phyloP scores from a whole-genome alignment of 108 stramenopile genomes.

The Poteriospumella lacustris region DNA sequence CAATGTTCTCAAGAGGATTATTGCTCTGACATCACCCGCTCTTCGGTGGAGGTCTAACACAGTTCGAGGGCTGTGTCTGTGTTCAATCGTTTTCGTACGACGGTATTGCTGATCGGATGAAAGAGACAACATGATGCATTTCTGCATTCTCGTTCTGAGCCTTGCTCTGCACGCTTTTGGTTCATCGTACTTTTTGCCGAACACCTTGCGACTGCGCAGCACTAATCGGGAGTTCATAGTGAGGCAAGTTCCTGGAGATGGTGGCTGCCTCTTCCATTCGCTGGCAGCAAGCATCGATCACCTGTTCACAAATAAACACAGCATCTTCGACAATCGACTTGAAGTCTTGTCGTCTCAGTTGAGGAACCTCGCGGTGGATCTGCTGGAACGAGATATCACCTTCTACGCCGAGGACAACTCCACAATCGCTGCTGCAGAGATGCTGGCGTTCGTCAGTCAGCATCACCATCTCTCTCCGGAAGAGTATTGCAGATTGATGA shows the following conservation, averaged over 20 bases:
- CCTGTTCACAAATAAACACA: slow-evolving; percentile 43
- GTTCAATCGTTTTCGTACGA: too few species aligned
- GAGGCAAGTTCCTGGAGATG: slow-evolving; percentile 84
- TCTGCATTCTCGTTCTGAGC: too few species aligned
- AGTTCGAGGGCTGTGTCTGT: too few species aligned
- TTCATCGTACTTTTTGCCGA: too few species aligned
- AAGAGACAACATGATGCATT: too few species aligned
- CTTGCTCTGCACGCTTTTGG: too few species aligned
- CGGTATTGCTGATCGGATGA: too few species aligned
- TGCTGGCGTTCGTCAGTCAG: not conserved
- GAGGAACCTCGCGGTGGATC: not conserved
- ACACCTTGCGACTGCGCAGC: too few species aligned
- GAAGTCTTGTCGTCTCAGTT: not conserved
- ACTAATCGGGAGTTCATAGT: too few species aligned
- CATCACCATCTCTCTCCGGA: not conserved
- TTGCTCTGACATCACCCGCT: too few species aligned
- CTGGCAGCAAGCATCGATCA: slow-evolving; percentile 47
- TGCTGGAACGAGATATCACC: not conserved
- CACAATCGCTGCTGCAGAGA: not conserved
- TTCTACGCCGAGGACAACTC: not conserved
- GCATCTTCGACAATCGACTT: slow-evolving; percentile 24
- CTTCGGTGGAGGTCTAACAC: too few species aligned
- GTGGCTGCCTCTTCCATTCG: slow-evolving; percentile 77
- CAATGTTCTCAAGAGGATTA: too few species aligned
- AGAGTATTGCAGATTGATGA: slow-evolving; percentile 53